These are phyloP conservation scores for Excoecaria agallocha DNA, from an alignment of 345 rosid species.

Conservation along the genomic window DNA sequence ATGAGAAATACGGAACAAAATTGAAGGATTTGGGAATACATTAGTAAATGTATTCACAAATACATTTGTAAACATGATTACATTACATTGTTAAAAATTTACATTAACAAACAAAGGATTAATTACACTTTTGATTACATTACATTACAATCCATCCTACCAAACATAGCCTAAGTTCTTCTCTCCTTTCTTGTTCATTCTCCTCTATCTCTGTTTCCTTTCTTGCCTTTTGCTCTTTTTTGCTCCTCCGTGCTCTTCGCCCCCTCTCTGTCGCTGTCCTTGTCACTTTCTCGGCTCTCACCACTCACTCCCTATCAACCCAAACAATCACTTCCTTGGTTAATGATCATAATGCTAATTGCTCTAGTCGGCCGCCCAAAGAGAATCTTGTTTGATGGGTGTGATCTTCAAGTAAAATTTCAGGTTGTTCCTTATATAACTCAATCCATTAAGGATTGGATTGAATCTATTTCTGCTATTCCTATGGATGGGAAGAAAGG, in stretches of 20 bases:
- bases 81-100: too few relatives aligned
- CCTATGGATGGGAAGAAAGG: constrained; percentile 34
- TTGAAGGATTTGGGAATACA: too few relatives aligned
- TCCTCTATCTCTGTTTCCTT: background rate
- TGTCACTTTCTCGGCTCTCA: constrained; percentile 16
- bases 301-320: constrained; percentile 35
- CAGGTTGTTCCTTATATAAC: constrained; percentile 38
- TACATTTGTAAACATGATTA: too few relatives aligned
- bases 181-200: constrained; percentile 13
- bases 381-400: constrained; percentile 86
- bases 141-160: too few relatives aligned
- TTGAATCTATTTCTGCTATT: constrained; percentile 22
- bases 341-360: constrained; percentile 69
- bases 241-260: constrained; percentile 6
- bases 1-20: too few relatives aligned
- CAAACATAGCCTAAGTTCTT: too few relatives aligned
- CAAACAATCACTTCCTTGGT: constrained; percentile 61
- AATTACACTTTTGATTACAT: too few relatives aligned
- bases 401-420: constrained; percentile 20
- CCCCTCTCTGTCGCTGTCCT: constrained; percentile 6
- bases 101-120: too few relatives aligned
- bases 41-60: too few relatives aligned
- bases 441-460: constrained; percentile 35
- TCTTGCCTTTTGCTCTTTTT: constrained; percentile 14
- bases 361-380: constrained; percentile 88